Conservation (phyloP, 495 filamentous ascomycete species). For the Cercophora newfieldiana region DNA sequence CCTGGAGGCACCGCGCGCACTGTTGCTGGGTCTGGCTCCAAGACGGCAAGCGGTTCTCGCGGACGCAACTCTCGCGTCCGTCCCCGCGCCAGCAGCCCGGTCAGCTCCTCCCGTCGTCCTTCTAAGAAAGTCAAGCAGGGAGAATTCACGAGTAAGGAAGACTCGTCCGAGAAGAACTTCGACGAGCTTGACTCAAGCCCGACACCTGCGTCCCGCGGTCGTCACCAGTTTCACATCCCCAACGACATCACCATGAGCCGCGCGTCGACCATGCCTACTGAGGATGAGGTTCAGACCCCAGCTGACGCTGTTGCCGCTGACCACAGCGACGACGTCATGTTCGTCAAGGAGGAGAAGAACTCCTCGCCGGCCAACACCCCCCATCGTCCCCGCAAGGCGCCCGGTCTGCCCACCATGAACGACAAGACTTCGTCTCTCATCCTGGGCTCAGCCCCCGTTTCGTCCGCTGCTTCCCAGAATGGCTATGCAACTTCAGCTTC, state of each 20-base stretch:
- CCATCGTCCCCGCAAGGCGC: neutral
- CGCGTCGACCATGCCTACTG: neutral
- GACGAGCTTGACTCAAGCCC: constrained; percentile 27
- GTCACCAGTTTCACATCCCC: neutral
- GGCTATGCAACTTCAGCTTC: no score
- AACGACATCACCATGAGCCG: neutral
- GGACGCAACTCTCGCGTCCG: no score
- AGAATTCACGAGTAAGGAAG: constrained; percentile 20
- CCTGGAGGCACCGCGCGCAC: no score
- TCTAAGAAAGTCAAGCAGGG: neutral
- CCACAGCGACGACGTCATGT: neutral
- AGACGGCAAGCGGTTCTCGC: no score
- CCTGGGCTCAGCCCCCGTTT: no score
- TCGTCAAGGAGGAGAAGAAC: neutral
- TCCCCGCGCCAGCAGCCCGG: neutral
- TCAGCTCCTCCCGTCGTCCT: neutral
- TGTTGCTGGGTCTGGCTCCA: no score
- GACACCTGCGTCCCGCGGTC: neutral
- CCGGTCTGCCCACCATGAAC: no score
- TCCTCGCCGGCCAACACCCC: neutral
- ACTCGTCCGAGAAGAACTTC: constrained; percentile 30
- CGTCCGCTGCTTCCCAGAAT: neutral
- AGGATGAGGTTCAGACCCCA: neutral
- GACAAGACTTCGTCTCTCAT: no score
- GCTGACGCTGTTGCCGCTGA: no score